phyloP scores from a whole-genome alignment of 2,329 filamentous ascomycete species.

The Hysterium pulicare region DNA sequence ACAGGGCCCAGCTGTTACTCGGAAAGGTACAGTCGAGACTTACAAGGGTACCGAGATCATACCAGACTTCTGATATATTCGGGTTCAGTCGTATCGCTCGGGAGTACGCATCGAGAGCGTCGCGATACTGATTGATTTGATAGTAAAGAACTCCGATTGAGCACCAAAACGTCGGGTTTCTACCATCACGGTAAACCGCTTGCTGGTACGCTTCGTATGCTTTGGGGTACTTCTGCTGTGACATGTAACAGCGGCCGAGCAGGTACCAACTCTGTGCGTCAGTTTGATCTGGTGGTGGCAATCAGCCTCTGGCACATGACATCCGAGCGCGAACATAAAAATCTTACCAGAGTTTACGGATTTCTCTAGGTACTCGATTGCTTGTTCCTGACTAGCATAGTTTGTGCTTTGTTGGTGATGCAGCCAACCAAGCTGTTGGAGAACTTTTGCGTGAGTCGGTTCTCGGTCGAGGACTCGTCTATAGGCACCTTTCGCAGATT shows the following conservation, averaged over 20 bases:
- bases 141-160: constrained; percentile 98
- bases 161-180: constrained; percentile 99
- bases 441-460: constrained; percentile 93
- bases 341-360: constrained; percentile 83
- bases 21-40: constrained; percentile 39
- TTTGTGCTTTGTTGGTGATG: constrained; percentile 93
- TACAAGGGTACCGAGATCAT: constrained; percentile 92
- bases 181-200: constrained; percentile 94
- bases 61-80: constrained; percentile 99
- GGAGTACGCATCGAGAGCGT: constrained; percentile 95
- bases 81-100: constrained; percentile 94
- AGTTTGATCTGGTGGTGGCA: constrained; percentile 65
- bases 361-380: constrained; percentile 96
- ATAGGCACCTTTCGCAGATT: constrained; percentile 88
- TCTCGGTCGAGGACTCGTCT: constrained; percentile 90
- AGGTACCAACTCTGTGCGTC: constrained; percentile 99
- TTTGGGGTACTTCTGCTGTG: constrained; percentile 97
- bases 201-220: constrained; percentile 98
- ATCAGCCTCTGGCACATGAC: constrained; percentile 16
- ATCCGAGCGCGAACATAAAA: constrained; percentile 12
- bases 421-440: constrained; percentile 96
- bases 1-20: background rate
- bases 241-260: constrained; percentile 97
- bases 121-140: constrained; percentile 98
- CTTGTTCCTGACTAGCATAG: constrained; percentile 89